Conservation (phyloP, 805 yeast genomes). For the Wickerhamomyces chaumierensis region DNA sequence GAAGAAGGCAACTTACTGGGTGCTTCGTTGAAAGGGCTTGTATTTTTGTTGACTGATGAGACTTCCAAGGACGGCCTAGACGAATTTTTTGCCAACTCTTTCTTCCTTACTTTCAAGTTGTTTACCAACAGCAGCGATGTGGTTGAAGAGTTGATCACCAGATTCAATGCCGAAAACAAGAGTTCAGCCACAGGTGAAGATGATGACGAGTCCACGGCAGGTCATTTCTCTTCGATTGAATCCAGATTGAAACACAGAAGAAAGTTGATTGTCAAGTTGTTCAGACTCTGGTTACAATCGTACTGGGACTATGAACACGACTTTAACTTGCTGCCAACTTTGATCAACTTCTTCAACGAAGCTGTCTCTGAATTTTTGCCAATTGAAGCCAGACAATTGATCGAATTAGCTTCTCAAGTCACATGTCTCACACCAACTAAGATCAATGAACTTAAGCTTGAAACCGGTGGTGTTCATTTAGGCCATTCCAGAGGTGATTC, state of each 20-base stretch:
- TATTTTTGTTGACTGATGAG: conserved; percentile 59
- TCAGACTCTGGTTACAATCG: conserved; percentile 81
- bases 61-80: conserved; percentile 36
- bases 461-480: conserved; percentile 2
- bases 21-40: conserved; percentile 60
- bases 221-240: conserved; percentile 25
- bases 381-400: conserved; percentile 47
- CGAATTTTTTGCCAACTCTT: conserved; percentile 58
- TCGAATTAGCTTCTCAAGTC: conserved; percentile 52
- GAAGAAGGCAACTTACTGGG: conserved; percentile 46
- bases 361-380: conserved; percentile 54
- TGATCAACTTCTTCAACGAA: conserved; percentile 73
- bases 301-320: conserved; percentile 70
- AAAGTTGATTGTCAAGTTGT: conserved; percentile 52
- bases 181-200: conserved; percentile 21
- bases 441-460: conserved; percentile 13
- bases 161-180: conserved; percentile 44
- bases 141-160: conserved; percentile 50
- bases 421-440: conserved; percentile 44
- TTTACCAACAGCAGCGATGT: conserved; percentile 60
- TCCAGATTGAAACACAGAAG: conserved; percentile 44
- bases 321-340: conserved; percentile 48
- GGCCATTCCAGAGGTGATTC: conserved; percentile 1
- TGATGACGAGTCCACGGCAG: conserved; percentile 20
- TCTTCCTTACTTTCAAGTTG: conserved; percentile 65